Conservation (phyloP, 768 basidiomycete genomes). For the Mrakia blollopis region DNA sequence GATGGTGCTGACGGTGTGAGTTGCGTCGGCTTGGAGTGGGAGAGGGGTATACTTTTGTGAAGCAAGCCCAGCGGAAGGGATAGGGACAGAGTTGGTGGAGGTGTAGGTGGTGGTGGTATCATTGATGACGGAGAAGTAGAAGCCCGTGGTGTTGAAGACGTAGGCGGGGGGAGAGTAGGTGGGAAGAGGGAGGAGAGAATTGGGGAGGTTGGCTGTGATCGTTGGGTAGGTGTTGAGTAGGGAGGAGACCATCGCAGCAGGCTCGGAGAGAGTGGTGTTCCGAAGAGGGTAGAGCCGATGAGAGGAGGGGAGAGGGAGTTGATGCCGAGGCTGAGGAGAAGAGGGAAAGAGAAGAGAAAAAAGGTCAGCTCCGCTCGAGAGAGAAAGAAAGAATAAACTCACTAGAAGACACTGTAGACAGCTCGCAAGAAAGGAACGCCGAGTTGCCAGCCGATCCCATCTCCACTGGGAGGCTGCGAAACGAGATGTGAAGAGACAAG, state of each 20-base stretch:
- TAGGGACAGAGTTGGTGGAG: not conserved
- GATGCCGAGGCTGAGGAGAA: conserved; percentile 39
- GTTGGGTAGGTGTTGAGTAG: conserved; percentile 6
- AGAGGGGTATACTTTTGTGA: not conserved
- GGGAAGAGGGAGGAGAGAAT: conserved; percentile 22
- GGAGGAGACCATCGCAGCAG: not conserved
- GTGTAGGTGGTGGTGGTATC: not conserved
- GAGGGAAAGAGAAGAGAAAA: not conserved
- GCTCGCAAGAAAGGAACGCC: conserved; percentile 42
- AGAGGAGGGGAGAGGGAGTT: conserved; percentile 39
- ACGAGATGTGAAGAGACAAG: not conserved
- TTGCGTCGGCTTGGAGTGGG: not conserved
- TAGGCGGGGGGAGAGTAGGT: conserved; percentile 10
- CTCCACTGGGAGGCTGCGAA: conserved; percentile 35
- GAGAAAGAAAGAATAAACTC: not conserved
- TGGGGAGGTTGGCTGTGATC: conserved; percentile 16
- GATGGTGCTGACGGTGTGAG: not conserved
- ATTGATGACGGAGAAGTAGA: not conserved
- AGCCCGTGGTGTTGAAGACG: conserved; percentile 27
- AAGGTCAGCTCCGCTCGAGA: not conserved
- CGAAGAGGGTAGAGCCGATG: conserved; percentile 37
- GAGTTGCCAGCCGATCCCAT: conserved; percentile 43
- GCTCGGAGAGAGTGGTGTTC: not conserved
- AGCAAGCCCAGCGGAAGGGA: not conserved
- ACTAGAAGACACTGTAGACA: conserved; percentile 41